A percentile compares a stretch with the other conserved stretches of the same genome.
These are phyloP conservation scores for Colletotrichum sp. DNA, from an alignment of 2,329 filamentous ascomycete species.

Conservation along the genomic window DNA sequence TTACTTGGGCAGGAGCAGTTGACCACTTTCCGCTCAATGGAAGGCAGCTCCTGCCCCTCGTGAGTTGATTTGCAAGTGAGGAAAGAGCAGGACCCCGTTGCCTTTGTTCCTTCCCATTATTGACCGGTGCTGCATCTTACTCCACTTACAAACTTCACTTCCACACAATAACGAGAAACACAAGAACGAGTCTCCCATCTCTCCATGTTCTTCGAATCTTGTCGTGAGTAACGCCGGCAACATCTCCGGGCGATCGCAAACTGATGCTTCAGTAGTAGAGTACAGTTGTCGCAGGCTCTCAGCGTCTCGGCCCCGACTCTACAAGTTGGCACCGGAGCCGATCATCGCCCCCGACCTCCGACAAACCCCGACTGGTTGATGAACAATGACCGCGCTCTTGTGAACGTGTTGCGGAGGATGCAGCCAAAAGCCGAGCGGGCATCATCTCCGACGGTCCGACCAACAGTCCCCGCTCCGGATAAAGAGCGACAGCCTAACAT, in stretches of 20 bases:
- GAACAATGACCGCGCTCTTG: not conserved
- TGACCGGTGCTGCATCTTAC: not conserved
- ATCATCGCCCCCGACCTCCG: not conserved
- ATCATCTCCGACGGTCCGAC: not conserved
- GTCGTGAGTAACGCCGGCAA: not conserved
- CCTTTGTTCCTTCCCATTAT: too few species aligned
- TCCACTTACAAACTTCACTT: not conserved
- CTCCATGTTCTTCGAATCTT: too few species aligned
- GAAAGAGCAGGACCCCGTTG: not conserved
- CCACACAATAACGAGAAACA: not conserved
- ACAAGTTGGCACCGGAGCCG: not conserved
- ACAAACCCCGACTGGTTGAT: not conserved
- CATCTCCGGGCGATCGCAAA: not conserved
- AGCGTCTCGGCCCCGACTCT: not conserved
- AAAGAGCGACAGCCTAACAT: not conserved
- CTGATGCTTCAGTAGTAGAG: not conserved
- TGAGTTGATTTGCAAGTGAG: not conserved
- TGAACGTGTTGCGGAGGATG: not conserved
- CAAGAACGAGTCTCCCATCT: too few species aligned
- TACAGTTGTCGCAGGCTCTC: not conserved
- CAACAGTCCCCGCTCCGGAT: not conserved
- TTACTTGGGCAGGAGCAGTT: not conserved
- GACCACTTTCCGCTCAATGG: not conserved
- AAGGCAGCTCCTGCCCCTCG: not conserved
- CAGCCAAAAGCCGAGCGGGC: not conserved